Conservation (phyloP, 257 asterid genomes). For the Capsicum chinense region DNA sequence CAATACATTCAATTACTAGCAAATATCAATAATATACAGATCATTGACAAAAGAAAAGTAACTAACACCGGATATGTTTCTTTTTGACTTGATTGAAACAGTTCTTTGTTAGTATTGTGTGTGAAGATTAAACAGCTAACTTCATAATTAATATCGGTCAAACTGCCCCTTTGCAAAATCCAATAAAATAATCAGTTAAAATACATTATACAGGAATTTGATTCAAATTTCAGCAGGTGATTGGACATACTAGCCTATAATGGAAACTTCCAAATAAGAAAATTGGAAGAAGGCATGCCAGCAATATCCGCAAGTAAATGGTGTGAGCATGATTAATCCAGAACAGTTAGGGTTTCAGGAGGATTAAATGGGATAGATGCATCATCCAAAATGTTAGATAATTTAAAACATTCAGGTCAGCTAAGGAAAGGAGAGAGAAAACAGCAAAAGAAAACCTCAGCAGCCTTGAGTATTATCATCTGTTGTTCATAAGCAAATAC, state of each 20-base stretch:
- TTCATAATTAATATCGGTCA: not conserved
- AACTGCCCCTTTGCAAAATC: not conserved
- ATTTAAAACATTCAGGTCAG: not conserved
- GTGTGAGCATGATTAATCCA: slow-evolving; percentile 10
- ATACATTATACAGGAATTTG: not conserved
- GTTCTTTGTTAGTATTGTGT: slow-evolving; percentile 12
- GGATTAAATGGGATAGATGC: not conserved
- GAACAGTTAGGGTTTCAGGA: not conserved
- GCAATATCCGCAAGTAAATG: slow-evolving; percentile 1
- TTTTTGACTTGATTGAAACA: not conserved
- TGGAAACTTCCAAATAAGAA: not conserved
- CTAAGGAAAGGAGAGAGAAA: slow-evolving; percentile 17
- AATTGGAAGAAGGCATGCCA: not conserved
- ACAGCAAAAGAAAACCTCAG: slow-evolving; percentile 65
- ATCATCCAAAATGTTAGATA: not conserved
- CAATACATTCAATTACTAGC: not conserved
- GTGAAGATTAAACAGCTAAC: slow-evolving; percentile 8
- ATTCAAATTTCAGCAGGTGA: not conserved
- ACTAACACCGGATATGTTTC: not conserved
- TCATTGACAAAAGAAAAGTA: slow-evolving; percentile 1
- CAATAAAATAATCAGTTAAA: slow-evolving; percentile 20
- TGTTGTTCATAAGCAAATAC: slow-evolving; percentile 84
- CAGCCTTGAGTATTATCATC: slow-evolving; percentile 94
- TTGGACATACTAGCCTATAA: not conserved
- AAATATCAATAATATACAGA: slow-evolving; percentile 20